Conservation (phyloP, 352 stramenopile genomes). For the Phytopythium chamaehyphon region DNA sequence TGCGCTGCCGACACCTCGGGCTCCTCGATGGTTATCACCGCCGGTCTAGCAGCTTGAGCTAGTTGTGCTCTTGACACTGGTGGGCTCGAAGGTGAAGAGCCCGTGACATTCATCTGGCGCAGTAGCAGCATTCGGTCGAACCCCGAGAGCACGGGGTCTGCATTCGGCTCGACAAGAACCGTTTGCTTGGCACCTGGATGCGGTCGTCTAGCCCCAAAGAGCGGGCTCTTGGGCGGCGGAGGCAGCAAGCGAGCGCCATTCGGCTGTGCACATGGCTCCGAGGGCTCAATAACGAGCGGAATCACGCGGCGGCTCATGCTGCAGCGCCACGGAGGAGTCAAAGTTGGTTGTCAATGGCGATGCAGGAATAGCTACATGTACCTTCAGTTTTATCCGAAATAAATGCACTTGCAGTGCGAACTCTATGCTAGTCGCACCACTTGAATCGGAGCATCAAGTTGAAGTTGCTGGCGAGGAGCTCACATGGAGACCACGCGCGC, state of each 20-base stretch:
- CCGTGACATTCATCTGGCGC: slow-evolving; percentile 47
- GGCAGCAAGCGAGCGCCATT: slow-evolving; percentile 14
- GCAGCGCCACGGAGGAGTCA: no score
- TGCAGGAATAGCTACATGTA: no score
- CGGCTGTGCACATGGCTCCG: not conserved
- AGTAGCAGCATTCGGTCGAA: slow-evolving; percentile 50
- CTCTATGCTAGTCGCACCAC: not conserved
- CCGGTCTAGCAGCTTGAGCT: not conserved
- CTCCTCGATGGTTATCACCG: not conserved
- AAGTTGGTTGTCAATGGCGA: no score
- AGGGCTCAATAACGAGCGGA: slow-evolving; percentile 31
- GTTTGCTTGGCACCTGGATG: not conserved
- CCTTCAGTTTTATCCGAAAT: no score
- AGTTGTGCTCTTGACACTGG: not conserved
- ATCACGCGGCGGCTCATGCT: slow-evolving; percentile 34
- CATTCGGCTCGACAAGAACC: no score
- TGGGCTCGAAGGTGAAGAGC: slow-evolving; percentile 6
- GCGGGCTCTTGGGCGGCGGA: slow-evolving; percentile 45
- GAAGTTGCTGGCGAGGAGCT: no score
- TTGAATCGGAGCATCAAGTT: not conserved
- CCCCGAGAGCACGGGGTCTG: slow-evolving; percentile 8
- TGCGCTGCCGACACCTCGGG: slow-evolving; percentile 53
- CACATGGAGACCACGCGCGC: slow-evolving; percentile 57
- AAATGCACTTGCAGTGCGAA: no score
- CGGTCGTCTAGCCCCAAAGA: slow-evolving; percentile 7